Percentiles rank a stretch among this genome's conserved stretches.
phyloP scores from a whole-genome alignment of 148 eudicot species.

The Heliamphora exappendiculata region DNA sequence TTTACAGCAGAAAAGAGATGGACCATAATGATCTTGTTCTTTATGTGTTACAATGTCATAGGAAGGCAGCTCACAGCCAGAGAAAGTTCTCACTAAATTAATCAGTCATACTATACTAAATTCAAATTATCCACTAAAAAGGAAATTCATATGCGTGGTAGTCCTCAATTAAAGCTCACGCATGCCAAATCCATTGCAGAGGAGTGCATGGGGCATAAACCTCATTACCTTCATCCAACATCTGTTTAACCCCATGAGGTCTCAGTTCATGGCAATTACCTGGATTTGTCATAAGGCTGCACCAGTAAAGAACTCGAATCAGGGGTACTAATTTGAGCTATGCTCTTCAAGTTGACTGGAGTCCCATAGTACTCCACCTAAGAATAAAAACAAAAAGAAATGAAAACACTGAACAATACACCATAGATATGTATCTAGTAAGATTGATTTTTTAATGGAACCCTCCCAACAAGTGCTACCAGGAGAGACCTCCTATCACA shows the following conservation, averaged over 20 bases:
- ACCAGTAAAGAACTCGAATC: conserved; percentile 80
- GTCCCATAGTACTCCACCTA: conserved; percentile 96
- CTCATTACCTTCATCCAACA: background rate
- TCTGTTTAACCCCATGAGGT: background rate
- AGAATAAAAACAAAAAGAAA: conserved; percentile 6
- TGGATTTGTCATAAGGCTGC: conserved; percentile 92
- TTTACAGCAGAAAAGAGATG: background rate
- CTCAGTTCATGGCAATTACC: conserved; percentile 32
- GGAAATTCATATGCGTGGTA: background rate
- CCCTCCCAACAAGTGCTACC: background rate
- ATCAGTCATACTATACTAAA: background rate
- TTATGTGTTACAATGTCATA: background rate
- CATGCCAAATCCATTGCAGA: conserved; percentile 7
- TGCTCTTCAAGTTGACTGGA: conserved; percentile 83
- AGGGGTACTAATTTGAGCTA: conserved; percentile 90
- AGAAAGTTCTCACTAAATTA: background rate
- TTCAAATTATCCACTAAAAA: background rate
- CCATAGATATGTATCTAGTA: background rate
- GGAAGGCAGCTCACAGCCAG: conserved; percentile 8
- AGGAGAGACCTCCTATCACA: background rate
- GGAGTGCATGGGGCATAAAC: background rate
- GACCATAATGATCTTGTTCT: background rate
- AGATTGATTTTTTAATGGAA: background rate
- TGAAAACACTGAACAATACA: background rate
- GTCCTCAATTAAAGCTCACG: background rate